Percentiles rank a stretch among this genome's conserved stretches.
phyloP scores from a whole-genome alignment of 1,284 basidiomycete species.

The Puccinia hordei region DNA sequence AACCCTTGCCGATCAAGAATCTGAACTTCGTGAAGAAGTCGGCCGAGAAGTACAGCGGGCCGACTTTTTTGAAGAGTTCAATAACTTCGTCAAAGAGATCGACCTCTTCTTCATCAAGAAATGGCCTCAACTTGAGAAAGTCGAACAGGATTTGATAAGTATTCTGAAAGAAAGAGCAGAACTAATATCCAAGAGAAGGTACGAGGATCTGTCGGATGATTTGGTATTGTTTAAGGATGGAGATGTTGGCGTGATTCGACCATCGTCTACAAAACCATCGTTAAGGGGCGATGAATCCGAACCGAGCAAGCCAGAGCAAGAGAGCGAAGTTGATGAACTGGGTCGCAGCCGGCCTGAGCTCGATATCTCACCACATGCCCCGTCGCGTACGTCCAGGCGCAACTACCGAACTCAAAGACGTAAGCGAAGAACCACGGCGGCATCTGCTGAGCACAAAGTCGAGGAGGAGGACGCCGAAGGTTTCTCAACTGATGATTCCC shows the following conservation, averaged over 20 bases:
- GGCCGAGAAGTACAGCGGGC: conserved; percentile 76
- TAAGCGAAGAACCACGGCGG: conserved; percentile 64
- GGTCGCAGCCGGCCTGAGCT: conserved; percentile 59
- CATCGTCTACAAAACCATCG: not conserved
- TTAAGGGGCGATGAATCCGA: conserved; percentile 11
- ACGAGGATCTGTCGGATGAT: conserved; percentile 78
- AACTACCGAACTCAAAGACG: conserved; percentile 57
- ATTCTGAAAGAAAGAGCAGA: conserved; percentile 74
- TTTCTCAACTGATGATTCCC: conserved; percentile 78
- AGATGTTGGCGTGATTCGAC: conserved; percentile 49
- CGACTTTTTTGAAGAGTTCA: conserved; percentile 82
- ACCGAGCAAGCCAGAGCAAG: conserved; percentile 58
- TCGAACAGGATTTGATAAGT: conserved; percentile 78
- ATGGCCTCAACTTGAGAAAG: conserved; percentile 78
- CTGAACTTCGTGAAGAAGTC: conserved; percentile 77
- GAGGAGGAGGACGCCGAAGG: conserved; percentile 67
- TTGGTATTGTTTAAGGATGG: conserved; percentile 72
- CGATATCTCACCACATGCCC: conserved; percentile 17
- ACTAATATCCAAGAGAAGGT: conserved; percentile 70
- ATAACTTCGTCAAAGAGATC: conserved; percentile 81
- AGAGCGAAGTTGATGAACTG: conserved; percentile 66
- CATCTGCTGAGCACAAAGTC: conserved; percentile 60
- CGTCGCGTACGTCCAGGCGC: conserved; percentile 58
- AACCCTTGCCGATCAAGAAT: conserved; percentile 73
- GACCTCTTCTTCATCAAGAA: conserved; percentile 89